These are phyloP conservation scores for Tricholoma sp. DNA, from an alignment of 768 basidiomycete species.

Conservation along the genomic window DNA sequence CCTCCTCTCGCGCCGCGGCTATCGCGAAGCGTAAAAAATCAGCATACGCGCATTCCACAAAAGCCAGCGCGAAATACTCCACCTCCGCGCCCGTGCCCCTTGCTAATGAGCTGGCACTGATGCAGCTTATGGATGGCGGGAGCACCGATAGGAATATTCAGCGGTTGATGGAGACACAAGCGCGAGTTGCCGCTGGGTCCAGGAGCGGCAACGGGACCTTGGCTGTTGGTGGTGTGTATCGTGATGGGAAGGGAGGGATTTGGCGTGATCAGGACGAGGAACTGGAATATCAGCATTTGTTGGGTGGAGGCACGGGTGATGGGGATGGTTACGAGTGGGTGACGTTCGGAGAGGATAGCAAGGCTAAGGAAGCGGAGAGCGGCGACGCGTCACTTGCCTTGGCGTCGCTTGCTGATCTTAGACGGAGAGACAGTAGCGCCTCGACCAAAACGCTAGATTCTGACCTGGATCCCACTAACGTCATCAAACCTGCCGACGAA, in stretches of 20 bases:
- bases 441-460: conserved; percentile 44
- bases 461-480: conserved; percentile 45
- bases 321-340: conserved; percentile 17
- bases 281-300: conserved; percentile 60
- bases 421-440: conserved; percentile 38
- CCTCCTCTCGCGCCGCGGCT: conserved; percentile 27
- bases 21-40: conserved; percentile 52
- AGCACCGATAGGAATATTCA: conserved; percentile 48
- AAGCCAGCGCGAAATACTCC: conserved; percentile 23
- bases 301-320: conserved; percentile 27
- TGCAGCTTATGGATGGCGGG: conserved; percentile 68
- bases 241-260: conserved; percentile 55
- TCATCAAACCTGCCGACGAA: conserved; percentile 32
- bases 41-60: conserved; percentile 29
- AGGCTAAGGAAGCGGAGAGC: conserved; percentile 3
- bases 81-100: conserved; percentile 34
- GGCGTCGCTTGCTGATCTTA: conserved; percentile 17
- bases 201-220: conserved; percentile 9
- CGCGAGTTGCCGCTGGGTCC: conserved; percentile 34
- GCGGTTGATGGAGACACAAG: conserved; percentile 51
- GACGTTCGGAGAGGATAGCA: not conserved
- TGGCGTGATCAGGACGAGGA: conserved; percentile 75
- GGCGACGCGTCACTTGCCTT: conserved; percentile 12
- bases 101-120: conserved; percentile 59
- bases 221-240: conserved; percentile 48